These are phyloP conservation scores for Persicaria maculosa DNA, from an alignment of 148 eudicot genomes.

Conservation along the genomic window DNA sequence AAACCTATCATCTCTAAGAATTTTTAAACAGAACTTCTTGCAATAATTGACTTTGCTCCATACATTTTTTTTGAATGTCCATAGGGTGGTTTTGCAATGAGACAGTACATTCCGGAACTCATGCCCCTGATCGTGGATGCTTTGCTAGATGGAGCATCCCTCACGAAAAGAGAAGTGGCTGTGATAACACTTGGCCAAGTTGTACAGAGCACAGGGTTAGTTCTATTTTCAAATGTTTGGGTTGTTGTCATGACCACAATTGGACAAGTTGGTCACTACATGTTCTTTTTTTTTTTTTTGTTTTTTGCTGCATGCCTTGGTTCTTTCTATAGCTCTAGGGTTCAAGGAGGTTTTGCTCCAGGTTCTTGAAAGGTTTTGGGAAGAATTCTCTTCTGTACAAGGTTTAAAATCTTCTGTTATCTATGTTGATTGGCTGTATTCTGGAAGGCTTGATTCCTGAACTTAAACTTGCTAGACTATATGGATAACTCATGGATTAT, in stretches of 20 bases:
- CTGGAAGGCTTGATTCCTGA: no score
- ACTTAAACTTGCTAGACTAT: no score
- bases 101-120: slow-evolving; percentile 76
- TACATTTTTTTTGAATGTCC: slow-evolving; percentile 11
- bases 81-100: slow-evolving; percentile 97
- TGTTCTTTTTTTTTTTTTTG: background rate
- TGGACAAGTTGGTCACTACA: background rate
- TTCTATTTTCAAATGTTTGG: slow-evolving; percentile 4
- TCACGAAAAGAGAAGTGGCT: slow-evolving; percentile 93
- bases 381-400: background rate
- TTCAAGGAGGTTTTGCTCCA: background rate
- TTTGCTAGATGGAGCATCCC: slow-evolving; percentile 91
- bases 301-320: slow-evolving; percentile 2
- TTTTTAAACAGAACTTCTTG: background rate
- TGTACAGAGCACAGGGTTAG: slow-evolving; percentile 98
- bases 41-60: background rate
- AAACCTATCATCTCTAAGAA: background rate
- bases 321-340: background rate
- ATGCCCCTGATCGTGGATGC: slow-evolving; percentile 95
- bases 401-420: background rate
- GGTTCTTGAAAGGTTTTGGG: background rate
- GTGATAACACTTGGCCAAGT: slow-evolving; percentile 98
- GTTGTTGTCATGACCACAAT: background rate
- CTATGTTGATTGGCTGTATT: no score
- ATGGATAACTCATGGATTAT: no score